These are phyloP conservation scores for Trifolium repens DNA, from an alignment of 306 rosid species.

Conservation along the genomic window DNA sequence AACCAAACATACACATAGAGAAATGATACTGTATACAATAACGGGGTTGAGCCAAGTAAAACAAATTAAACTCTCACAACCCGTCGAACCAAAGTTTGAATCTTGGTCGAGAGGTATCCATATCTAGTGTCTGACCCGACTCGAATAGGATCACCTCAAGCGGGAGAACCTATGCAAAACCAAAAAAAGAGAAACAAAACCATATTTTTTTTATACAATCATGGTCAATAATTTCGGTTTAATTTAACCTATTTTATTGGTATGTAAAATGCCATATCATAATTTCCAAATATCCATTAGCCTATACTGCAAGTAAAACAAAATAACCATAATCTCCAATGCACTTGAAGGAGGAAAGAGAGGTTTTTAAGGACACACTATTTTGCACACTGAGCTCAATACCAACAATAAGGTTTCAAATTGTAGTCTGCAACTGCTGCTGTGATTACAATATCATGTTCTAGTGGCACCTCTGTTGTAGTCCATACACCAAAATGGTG, in stretches of 20 bases:
- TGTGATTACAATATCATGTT: background rate
- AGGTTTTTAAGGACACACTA: background rate
- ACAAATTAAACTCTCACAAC: too few species aligned
- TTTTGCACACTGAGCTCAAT: background rate
- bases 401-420: background rate
- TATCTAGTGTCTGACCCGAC: too few species aligned
- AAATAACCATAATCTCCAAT: background rate
- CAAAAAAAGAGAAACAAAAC: too few species aligned
- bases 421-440: background rate
- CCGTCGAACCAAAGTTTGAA: too few species aligned
- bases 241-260: background rate
- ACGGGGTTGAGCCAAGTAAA: too few species aligned
- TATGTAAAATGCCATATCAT: too few species aligned
- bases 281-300: background rate
- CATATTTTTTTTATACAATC: background rate
- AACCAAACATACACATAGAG: too few species aligned
- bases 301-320: too few species aligned
- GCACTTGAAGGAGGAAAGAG: background rate
- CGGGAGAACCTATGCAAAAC: too few species aligned
- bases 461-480: background rate
- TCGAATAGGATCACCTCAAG: too few species aligned
- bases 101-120: too few species aligned
- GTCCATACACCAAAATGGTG: background rate
- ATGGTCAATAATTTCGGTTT: background rate
- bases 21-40: too few species aligned